Percentiles rank a stretch among this genome's conserved stretches.
phyloP scores from a whole-genome alignment of 1,284 basidiomycete genomes.

The Takashimella tepidaria region DNA sequence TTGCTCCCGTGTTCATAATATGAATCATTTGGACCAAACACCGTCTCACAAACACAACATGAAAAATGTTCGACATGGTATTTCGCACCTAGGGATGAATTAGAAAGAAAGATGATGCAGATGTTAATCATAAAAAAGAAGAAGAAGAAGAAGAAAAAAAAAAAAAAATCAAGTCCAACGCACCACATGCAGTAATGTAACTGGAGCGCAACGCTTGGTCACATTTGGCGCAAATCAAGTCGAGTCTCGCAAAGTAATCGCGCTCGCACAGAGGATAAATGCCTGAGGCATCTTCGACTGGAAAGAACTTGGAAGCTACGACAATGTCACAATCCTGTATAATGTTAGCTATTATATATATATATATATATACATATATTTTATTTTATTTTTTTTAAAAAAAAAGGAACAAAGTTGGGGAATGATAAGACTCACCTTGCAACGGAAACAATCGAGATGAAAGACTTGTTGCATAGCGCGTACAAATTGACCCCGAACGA shows the following conservation, averaged over 20 bases:
- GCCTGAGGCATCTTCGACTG: conserved; percentile 72
- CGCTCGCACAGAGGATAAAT: conserved; percentile 92
- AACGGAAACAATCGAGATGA: conserved; percentile 95
- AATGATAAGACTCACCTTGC: conserved; percentile 61
- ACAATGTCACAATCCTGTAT: conserved; percentile 91
- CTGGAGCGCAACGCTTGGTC: conserved; percentile 88
- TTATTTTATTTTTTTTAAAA: conserved; percentile 8
- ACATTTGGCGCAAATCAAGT: conserved; percentile 95
- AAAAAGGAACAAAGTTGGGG: conserved; percentile 2
- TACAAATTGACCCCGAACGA: conserved; percentile 76
- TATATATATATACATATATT: conserved; percentile 5
- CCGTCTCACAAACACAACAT: conserved; percentile 90
- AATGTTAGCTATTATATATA: conserved; percentile 7
- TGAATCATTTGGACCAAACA: conserved; percentile 96
- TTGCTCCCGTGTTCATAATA: conserved; percentile 98
- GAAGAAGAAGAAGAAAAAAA: background rate
- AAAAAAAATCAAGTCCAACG: conserved; percentile 46
- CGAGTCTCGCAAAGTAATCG: conserved; percentile 94
- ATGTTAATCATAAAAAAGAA: background rate
- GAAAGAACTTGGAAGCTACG: conserved; percentile 98
- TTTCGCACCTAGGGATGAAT: conserved; percentile 82
- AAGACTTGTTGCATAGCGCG: conserved; percentile 90
- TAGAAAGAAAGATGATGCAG: no score
- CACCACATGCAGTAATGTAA: conserved; percentile 98
- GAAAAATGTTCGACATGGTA: conserved; percentile 99